These are phyloP conservation scores for Cyclospora cayetanensis DNA, from an alignment of 169 alveolate species.

Conservation along the genomic window DNA sequence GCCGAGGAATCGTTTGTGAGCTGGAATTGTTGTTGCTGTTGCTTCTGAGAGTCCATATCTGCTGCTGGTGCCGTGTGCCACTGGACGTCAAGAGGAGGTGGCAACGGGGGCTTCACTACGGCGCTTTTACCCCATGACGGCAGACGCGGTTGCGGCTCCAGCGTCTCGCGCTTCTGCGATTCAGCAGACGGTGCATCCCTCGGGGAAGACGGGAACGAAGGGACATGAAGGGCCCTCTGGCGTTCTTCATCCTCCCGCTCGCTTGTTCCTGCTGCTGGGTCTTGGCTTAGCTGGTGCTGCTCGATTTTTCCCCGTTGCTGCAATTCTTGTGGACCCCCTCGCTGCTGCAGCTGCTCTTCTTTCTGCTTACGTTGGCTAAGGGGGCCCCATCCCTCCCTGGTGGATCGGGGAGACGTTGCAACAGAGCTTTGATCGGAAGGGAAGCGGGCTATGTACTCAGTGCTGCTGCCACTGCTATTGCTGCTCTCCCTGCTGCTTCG, in stretches of 20 bases:
- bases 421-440: slow-evolving; percentile 24
- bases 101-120: background rate
- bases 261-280: background rate
- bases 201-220: slow-evolving; percentile 25
- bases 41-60: background rate
- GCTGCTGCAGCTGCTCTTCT: slow-evolving; percentile 26
- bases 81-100: background rate
- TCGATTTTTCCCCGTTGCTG: background rate
- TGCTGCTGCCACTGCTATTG: background rate
- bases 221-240: background rate
- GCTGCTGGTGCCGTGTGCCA: background rate
- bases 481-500: background rate
- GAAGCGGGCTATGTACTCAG: background rate
- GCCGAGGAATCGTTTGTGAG: too few relatives aligned
- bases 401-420: background rate
- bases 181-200: background rate
- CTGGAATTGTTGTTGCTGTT: background rate
- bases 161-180: background rate
- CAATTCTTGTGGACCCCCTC: too few relatives aligned
- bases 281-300: background rate
- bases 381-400: background rate
- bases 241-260: background rate
- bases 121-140: background rate
- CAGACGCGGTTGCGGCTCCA: background rate
- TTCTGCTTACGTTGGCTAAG: background rate